Percentiles rank a stretch among this genome's conserved stretches.
phyloP scores from a whole-genome alignment of 257 asterid genomes.

The Nicotiana obtusifolia region DNA sequence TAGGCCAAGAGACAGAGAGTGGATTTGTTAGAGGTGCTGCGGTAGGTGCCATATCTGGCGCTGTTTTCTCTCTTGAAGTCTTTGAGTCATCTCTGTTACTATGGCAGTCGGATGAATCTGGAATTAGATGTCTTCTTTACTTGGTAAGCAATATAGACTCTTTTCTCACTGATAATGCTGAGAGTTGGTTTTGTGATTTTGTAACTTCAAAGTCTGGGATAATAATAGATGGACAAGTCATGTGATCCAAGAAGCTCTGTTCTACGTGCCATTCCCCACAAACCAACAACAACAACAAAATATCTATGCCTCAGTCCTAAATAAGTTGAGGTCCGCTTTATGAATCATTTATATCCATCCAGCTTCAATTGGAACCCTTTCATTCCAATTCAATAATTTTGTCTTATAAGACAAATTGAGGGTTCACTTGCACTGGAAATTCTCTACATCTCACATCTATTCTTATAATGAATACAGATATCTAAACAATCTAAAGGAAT shows the following conservation, averaged over 20 bases:
- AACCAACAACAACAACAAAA: neutral
- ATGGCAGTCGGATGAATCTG: conserved; percentile 96
- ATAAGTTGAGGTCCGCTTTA: neutral
- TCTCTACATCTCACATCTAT: neutral
- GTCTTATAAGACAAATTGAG: neutral
- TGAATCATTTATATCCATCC: neutral
- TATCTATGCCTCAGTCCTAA: neutral
- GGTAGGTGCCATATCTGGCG: conserved; percentile 95
- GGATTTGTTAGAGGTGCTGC: conserved; percentile 97
- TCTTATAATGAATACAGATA: neutral
- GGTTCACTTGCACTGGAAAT: neutral
- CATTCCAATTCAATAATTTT: neutral
- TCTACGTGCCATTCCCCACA: neutral
- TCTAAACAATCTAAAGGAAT: neutral
- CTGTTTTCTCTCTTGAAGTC: conserved; percentile 97
- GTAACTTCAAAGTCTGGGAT: neutral
- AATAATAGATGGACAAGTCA: neutral
- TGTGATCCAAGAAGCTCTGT: neutral
- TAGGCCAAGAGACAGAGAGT: conserved; percentile 96
- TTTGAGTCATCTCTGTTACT: conserved; percentile 74
- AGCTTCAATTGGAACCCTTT: neutral
- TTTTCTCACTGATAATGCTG: neutral
- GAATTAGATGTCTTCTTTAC: conserved; percentile 82
- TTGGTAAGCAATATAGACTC: conserved; percentile 46
- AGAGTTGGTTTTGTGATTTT: neutral